Percentiles rank a stretch among this genome's conserved stretches.
Evolutionary conservation across 2,329 filamentous ascomycete genomes (phyloP).

Genomic region (Cladosporium sp.): DNA sequence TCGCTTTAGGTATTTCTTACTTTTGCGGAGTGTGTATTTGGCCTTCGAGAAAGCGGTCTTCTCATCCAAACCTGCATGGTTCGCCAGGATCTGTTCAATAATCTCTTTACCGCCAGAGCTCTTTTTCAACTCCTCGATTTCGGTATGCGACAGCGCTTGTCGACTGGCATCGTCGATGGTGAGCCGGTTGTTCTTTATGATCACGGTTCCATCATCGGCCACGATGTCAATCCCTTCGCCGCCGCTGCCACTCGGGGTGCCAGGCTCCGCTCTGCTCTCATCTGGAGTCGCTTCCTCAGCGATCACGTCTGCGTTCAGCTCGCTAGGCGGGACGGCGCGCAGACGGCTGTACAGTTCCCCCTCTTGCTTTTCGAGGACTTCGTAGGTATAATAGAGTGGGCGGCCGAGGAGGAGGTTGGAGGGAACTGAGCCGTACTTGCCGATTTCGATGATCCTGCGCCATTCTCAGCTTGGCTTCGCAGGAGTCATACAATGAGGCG

Average conservation of each 20-base stretch:
- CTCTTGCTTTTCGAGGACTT: slow-evolving; percentile 67
- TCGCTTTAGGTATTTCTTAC: slow-evolving; percentile 83
- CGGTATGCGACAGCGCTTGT: slow-evolving; percentile 67
- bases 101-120: slow-evolving; percentile 75
- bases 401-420: slow-evolving; percentile 86
- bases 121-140: slow-evolving; percentile 66
- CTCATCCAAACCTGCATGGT: slow-evolving; percentile 82
- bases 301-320: slow-evolving; percentile 73
- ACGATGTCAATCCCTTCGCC: slow-evolving; percentile 38
- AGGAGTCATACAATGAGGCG: slow-evolving; percentile 23
- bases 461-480: slow-evolving; percentile 27
- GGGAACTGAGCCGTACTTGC: slow-evolving; percentile 88
- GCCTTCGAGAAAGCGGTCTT: slow-evolving; percentile 91
- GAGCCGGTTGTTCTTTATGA: slow-evolving; percentile 57
- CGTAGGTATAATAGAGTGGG: slow-evolving; percentile 86
- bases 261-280: slow-evolving; percentile 27
- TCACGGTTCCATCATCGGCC: slow-evolving; percentile 41
- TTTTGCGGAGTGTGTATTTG: slow-evolving; percentile 93
- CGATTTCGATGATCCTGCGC: slow-evolving; percentile 72
- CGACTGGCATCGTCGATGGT: slow-evolving; percentile 58
- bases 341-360: slow-evolving; percentile 61
- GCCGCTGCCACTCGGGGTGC: slow-evolving; percentile 9
- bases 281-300: slow-evolving; percentile 48
- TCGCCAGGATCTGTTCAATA: slow-evolving; percentile 85
- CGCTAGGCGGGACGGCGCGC: slow-evolving; percentile 70